Evolutionary conservation across 805 yeast species (phyloP), one percentile per base, ranked within the genome.

Genomic region (Yamadazyma nakazawae): DNA sequence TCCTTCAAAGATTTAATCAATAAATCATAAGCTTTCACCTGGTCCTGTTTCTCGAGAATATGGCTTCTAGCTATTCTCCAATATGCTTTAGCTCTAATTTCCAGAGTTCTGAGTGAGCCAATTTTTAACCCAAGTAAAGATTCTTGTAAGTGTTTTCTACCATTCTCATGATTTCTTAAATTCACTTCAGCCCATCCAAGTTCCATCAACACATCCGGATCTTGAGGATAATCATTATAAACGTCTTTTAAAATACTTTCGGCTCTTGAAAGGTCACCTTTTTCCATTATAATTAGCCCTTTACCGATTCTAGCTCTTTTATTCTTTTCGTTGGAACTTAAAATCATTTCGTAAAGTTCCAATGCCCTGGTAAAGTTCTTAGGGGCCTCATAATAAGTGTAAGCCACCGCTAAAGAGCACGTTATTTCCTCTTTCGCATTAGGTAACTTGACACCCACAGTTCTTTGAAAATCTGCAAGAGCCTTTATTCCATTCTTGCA

Each of bases 351-450:
- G 62, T 85, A 94, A 13, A 90, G 63, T 41, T 79, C 80, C 25
- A 85, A 59, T 0, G 99, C 98, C 21, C 83, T 73, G 2, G 79
- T 72, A 58, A 80, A 88, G 64, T 92, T 87, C 63, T 89, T 89
- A 10, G 98, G 99, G 0, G 97, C 86, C 61, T 92, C 96, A 58
- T 83, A 78, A 59, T 88, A 85, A 0, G 96, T 87, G 59, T 90
- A 88, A 1, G 85, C 76, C 0, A 82, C 78, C 0, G 94, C 98
- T 45, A 88, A 70, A 19, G 79, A 72, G 32, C 89, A 75, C 8
- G 85, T 70, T 18, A 88, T 66, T 43, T 82, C 85, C 43, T 74
- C 74, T 53, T 74, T 79, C 1, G 90, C 73, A 51, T 80, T 67
- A 0, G 62, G 60, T 34, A 88, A 68, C 9, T 63, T 59, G 7